Percentiles rank a stretch among this genome's conserved stretches.
Conservation (phyloP, 2,329 filamentous ascomycete genomes). For the Ceratocystis cubensis region DNA sequence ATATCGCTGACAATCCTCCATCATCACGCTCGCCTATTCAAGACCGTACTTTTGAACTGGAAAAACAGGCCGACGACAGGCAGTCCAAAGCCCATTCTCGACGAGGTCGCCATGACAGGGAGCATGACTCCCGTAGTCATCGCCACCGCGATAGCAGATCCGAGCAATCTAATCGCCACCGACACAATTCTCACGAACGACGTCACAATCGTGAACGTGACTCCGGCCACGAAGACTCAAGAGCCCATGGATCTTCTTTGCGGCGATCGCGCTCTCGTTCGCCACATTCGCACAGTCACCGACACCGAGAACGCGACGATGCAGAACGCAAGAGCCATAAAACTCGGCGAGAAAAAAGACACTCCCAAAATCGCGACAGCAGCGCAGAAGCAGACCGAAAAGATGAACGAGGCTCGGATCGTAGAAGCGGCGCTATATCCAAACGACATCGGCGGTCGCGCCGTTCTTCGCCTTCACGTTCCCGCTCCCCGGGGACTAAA, state of each 20-base stretch:
- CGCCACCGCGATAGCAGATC: constrained; percentile 1
- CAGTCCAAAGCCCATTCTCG: background rate
- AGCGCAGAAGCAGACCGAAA: background rate
- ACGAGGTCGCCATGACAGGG: background rate
- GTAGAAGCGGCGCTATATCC: background rate
- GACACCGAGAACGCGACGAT: background rate
- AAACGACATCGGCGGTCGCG: background rate
- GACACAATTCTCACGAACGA: constrained; percentile 1
- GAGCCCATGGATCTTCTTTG: background rate
- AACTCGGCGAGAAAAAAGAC: background rate
- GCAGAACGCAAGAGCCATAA: background rate
- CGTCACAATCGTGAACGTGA: constrained; percentile 2
- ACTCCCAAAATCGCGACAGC: background rate
- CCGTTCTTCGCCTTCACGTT: background rate
- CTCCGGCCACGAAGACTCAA: background rate
- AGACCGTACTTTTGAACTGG: background rate
- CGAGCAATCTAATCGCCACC: constrained; percentile 10
- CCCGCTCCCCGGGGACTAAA: background rate
- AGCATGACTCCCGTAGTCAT: background rate
- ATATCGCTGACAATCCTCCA: background rate
- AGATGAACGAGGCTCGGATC: background rate
- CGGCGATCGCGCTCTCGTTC: constrained; percentile 4
- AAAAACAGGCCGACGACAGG: background rate
- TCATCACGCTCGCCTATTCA: constrained; percentile 1
- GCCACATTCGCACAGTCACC: background rate